Conservation (phyloP, 768 basidiomycete species). For the Albatrellus ellisii region DNA sequence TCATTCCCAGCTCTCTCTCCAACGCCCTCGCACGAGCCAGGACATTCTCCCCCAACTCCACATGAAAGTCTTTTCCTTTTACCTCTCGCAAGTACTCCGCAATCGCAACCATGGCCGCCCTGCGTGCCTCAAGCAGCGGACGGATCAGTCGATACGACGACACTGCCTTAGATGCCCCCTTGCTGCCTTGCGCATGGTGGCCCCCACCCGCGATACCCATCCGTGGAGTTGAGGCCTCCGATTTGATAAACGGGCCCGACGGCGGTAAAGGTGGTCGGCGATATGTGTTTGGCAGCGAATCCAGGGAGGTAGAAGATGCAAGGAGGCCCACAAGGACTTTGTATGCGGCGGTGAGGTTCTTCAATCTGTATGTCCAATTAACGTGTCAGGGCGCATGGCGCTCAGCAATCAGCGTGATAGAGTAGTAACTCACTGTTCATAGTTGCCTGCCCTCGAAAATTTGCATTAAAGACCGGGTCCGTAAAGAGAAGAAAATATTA, state of each 20-base stretch:
- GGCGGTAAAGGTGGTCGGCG: slow-evolving; percentile 27
- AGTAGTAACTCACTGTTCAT: too few relatives aligned
- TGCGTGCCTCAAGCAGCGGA: not conserved
- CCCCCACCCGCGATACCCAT: slow-evolving; percentile 2
- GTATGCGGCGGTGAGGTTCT: slow-evolving; percentile 15
- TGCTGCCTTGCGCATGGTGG: not conserved
- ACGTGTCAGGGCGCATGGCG: too few relatives aligned
- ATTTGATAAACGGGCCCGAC: slow-evolving; percentile 29
- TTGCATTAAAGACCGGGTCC: too few relatives aligned
- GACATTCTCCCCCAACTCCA: too few relatives aligned
- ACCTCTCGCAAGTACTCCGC: not conserved
- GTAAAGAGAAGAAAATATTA: too few relatives aligned
- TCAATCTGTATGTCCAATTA: too few relatives aligned
- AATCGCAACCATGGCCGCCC: not conserved
- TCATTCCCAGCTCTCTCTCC: too few relatives aligned
- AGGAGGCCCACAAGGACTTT: slow-evolving; percentile 26
- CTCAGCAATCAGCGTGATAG: too few relatives aligned
- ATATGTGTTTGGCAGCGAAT: slow-evolving; percentile 22
- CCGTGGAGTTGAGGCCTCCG: slow-evolving; percentile 1
- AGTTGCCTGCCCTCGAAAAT: too few relatives aligned
- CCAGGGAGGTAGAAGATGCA: slow-evolving; percentile 16
- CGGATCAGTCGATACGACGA: not conserved
- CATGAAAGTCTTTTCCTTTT: too few relatives aligned
- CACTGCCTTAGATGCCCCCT: not conserved
- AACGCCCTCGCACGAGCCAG: too few relatives aligned